Percentiles rank a stretch among this genome's conserved stretches.
Conservation (phyloP, 192 early-diverging fungal species). For the Linnemannia elongata region DNA sequence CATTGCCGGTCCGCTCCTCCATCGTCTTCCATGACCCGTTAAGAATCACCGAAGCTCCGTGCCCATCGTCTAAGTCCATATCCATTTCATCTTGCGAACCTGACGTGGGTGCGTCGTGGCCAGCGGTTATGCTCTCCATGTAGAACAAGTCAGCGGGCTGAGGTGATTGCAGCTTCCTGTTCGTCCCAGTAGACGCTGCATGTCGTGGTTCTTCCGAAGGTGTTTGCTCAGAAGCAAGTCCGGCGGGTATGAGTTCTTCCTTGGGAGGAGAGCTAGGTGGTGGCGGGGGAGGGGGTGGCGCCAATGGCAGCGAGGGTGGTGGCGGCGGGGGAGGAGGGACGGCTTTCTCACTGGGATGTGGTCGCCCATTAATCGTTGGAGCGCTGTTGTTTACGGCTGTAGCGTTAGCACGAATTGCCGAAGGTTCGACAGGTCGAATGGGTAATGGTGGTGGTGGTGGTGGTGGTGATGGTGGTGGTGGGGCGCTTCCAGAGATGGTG, state of each 20-base stretch:
- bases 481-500: not conserved
- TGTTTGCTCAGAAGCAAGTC: not conserved
- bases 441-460: not conserved
- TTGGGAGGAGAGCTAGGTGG: constrained; percentile 17
- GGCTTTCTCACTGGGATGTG: not conserved
- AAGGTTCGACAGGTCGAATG: not conserved
- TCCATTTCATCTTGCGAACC: constrained; percentile 32
- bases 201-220: not conserved
- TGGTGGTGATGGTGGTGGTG: too few relatives aligned
- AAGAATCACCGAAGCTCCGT: constrained; percentile 19
- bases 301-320: not conserved
- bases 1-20: not conserved
- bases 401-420: not conserved
- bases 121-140: not conserved
- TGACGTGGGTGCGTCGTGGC: not conserved
- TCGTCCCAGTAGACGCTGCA: not conserved
- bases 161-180: not conserved
- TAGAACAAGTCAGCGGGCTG: not conserved
- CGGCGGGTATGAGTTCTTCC: not conserved
- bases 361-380: not conserved
- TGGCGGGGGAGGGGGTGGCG: constrained; percentile 15
- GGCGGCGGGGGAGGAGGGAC: constrained; percentile 7
- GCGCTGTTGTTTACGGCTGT: not conserved
- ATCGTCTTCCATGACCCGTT: constrained; percentile 48
- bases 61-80: constrained; percentile 33